Conservation (phyloP, 208 protist genomes). For the Leishmania tarentolae region DNA sequence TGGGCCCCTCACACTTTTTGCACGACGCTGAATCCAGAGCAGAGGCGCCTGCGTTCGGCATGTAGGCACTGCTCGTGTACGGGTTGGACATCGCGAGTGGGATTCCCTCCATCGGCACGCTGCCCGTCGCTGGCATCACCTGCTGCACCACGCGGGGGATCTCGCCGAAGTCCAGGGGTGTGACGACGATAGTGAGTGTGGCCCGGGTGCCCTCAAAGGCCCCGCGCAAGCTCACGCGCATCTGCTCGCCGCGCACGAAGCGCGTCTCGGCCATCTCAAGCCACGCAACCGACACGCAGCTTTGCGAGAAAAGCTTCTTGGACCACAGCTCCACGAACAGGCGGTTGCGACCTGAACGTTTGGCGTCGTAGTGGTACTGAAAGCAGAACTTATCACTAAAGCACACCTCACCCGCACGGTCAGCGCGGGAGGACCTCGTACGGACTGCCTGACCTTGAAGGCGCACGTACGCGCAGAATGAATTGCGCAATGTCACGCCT, state of each 20-base stretch:
- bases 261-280: slow-evolving; percentile 38
- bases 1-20: slow-evolving; percentile 16
- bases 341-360: slow-evolving; percentile 27
- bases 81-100: slow-evolving; percentile 26
- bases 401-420: slow-evolving; percentile 19
- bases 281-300: slow-evolving; percentile 53
- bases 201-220: slow-evolving; percentile 45
- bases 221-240: slow-evolving; percentile 39
- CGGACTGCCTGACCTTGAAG: slow-evolving; percentile 62
- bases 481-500: slow-evolving; percentile 33
- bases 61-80: slow-evolving; percentile 43
- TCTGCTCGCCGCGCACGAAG: slow-evolving; percentile 32
- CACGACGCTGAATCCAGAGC: slow-evolving; percentile 11
- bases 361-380: slow-evolving; percentile 33
- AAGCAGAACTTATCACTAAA: slow-evolving; percentile 59
- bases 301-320: slow-evolving; percentile 49
- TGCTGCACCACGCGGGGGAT: background rate
- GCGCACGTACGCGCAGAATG: slow-evolving; percentile 54
- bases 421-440: slow-evolving; percentile 27
- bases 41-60: slow-evolving; percentile 13
- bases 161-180: slow-evolving; percentile 46
- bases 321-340: slow-evolving; percentile 63
- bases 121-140: slow-evolving; percentile 8
- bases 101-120: slow-evolving; percentile 31
- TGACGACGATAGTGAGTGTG: slow-evolving; percentile 33